phyloP scores from a whole-genome alignment of 139 green algal species.

The Chlamydomonas incerta region DNA sequence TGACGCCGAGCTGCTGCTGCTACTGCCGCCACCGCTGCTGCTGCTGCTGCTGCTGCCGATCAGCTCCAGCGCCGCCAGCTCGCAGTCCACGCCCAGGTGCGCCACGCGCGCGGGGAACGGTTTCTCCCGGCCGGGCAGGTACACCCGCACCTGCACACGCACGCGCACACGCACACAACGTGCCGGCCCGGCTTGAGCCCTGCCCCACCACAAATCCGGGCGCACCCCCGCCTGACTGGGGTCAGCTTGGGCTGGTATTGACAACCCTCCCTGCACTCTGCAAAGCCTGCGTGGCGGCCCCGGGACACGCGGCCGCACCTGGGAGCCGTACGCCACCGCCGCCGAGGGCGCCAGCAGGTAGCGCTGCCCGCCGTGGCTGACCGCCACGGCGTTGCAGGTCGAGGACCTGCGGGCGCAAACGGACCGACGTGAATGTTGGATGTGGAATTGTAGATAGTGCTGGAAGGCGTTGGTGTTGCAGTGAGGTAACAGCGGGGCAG shows the following conservation, averaged over 20 bases:
- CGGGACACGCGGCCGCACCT: slow-evolving; percentile 43
- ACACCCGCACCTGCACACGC: slow-evolving; percentile 27
- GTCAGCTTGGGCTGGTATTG: too few species aligned
- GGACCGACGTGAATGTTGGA: too few species aligned
- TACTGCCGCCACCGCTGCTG: not conserved
- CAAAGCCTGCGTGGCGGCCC: too few species aligned
- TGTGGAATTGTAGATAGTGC: too few species aligned
- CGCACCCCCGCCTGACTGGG: too few species aligned
- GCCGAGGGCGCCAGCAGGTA: slow-evolving; percentile 50
- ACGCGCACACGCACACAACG: too few species aligned
- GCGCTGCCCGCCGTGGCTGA: slow-evolving; percentile 19
- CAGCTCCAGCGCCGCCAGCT: slow-evolving; percentile 49
- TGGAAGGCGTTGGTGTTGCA: too few species aligned
- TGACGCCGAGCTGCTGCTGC: too few species aligned
- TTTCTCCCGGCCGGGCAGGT: slow-evolving; percentile 35
- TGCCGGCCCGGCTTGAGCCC: too few species aligned
- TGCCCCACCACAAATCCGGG: too few species aligned
- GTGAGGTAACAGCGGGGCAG: too few species aligned
- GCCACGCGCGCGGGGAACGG: slow-evolving; percentile 37
- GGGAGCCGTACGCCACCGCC: slow-evolving; percentile 35
- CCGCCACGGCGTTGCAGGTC: slow-evolving; percentile 36
- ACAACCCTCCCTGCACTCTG: too few species aligned
- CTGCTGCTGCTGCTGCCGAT: not conserved
- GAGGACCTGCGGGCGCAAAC: slow-evolving; percentile 8
- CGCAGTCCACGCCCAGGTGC: slow-evolving; percentile 45